phyloP scores from a whole-genome alignment of 306 rosid species.

The Citrullus amarus region DNA sequence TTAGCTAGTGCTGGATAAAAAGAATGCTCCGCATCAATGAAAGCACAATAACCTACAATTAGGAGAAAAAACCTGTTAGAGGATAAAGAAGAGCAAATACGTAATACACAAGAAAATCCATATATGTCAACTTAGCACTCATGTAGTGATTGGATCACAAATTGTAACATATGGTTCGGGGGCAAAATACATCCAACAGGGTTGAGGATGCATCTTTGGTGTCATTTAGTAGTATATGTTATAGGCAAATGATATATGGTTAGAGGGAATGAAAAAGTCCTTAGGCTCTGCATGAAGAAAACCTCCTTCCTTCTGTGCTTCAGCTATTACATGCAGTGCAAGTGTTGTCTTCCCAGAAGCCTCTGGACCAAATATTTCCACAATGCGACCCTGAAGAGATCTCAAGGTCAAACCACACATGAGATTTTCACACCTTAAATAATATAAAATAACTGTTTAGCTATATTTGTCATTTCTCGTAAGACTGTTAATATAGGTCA shows the following conservation, averaged over 20 bases:
- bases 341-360: slow-evolving; percentile 95
- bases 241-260: not conserved
- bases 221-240: not conserved
- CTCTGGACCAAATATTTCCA: slow-evolving; percentile 90
- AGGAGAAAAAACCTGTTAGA: not conserved
- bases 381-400: slow-evolving; percentile 70
- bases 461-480: not conserved
- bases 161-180: not conserved
- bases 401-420: slow-evolving; percentile 14
- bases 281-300: slow-evolving; percentile 1
- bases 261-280: not conserved
- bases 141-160: not conserved
- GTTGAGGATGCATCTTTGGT: not conserved
- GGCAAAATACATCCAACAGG: not conserved
- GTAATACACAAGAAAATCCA: not conserved
- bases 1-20: slow-evolving; percentile 72
- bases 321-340: slow-evolving; percentile 80
- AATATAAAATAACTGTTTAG: not conserved
- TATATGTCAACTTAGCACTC: not conserved
- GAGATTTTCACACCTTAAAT: not conserved
- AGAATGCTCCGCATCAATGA: slow-evolving; percentile 93
- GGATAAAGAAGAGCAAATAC: not conserved
- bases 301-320: slow-evolving; percentile 96
- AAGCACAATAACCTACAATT: slow-evolving; percentile 57
- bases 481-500: not conserved